phyloP scores from a whole-genome alignment of 1,284 basidiomycete genomes.

The Malassezia yamatoensis region DNA sequence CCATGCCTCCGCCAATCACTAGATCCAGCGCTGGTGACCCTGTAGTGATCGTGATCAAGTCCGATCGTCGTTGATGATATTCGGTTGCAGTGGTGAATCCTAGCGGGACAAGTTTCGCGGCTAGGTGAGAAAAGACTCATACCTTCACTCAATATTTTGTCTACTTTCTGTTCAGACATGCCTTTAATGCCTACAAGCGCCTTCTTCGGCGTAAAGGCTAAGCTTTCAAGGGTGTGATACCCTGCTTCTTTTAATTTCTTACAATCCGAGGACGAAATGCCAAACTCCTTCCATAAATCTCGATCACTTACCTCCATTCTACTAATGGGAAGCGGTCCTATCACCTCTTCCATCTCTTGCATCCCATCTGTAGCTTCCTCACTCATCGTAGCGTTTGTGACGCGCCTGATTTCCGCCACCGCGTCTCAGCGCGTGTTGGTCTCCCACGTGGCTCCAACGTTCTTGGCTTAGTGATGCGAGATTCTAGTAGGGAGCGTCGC shows the following conservation, averaged over 20 bases:
- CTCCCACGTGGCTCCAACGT: conserved; percentile 1
- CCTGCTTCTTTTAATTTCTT: conserved; percentile 93
- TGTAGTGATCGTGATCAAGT: conserved; percentile 91
- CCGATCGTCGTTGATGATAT: conserved; percentile 81
- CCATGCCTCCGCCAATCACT: conserved; percentile 89
- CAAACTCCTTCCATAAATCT: conserved; percentile 57
- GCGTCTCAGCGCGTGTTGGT: background rate
- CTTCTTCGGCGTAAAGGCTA: conserved; percentile 97
- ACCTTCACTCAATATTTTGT: conserved; percentile 77
- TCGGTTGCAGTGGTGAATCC: conserved; percentile 98
- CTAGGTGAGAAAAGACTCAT: conserved; percentile 51
- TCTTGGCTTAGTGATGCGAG: background rate
- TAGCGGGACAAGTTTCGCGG: conserved; percentile 88
- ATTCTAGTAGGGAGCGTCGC: background rate
- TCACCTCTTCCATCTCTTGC: conserved; percentile 27
- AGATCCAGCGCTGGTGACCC: conserved; percentile 94
- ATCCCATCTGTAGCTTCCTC: conserved; percentile 9
- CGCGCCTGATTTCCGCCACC: conserved; percentile 5
- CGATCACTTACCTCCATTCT: conserved; percentile 32
- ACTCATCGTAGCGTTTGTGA: conserved; percentile 3
- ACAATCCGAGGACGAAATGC: conserved; percentile 80
- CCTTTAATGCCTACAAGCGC: conserved; percentile 82
- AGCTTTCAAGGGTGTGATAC: conserved; percentile 83
- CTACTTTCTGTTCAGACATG: conserved; percentile 93
- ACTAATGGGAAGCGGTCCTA: conserved; percentile 32